phyloP scores from a whole-genome alignment of 2,329 filamentous ascomycete genomes.

The Dothistroma septosporum region DNA sequence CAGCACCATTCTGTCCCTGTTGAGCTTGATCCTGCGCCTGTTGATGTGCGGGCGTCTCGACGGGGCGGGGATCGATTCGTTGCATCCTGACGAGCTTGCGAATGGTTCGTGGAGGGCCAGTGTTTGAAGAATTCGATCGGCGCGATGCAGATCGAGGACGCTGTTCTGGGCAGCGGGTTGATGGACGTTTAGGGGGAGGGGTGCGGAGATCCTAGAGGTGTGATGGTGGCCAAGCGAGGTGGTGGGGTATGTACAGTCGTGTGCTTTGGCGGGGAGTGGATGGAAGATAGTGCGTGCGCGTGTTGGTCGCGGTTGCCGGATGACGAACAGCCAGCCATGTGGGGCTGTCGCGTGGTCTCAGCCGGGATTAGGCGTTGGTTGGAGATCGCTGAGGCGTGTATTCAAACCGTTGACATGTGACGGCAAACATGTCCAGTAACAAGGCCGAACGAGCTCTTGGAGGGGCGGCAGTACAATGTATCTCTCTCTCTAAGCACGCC shows the following conservation, averaged over 20 bases:
- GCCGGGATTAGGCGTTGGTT: neutral
- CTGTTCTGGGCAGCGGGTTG: neutral
- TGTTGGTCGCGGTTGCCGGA: neutral
- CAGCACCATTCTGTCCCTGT: constrained; percentile 1
- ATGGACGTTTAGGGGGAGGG: neutral
- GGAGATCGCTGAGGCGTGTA: neutral
- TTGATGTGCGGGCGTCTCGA: constrained; percentile 8
- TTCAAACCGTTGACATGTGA: neutral
- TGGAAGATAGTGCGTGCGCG: neutral
- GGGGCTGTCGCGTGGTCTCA: neutral
- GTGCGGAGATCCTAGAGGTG: neutral
- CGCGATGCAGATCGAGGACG: neutral
- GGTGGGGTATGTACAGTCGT: neutral
- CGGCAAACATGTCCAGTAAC: neutral
- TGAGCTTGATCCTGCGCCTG: constrained; percentile 6
- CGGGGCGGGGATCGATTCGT: constrained; percentile 30
- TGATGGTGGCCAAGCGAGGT: neutral
- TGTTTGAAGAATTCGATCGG: neutral
- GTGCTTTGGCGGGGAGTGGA: neutral
- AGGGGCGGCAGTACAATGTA: neutral
- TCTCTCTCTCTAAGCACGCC: neutral
- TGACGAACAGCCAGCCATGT: neutral
- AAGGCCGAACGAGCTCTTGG: too few relatives aligned
- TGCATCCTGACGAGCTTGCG: constrained; percentile 25
- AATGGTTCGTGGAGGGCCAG: neutral